Conservation (phyloP, 768 basidiomycete genomes). For the Infundibulicybe gibba region DNA sequence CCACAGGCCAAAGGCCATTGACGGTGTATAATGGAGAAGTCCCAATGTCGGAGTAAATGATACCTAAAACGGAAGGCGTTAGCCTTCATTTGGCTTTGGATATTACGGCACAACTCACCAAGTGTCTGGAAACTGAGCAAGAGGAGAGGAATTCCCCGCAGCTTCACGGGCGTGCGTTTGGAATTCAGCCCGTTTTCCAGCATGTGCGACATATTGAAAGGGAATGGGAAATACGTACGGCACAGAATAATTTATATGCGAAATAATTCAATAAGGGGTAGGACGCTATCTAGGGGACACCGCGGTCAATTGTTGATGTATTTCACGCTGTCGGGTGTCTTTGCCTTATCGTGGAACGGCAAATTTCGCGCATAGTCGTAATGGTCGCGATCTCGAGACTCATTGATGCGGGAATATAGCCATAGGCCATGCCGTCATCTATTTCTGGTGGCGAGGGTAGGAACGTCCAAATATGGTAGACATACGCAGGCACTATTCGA, state of each 20-base stretch:
- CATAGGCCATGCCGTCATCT: conserved; percentile 14
- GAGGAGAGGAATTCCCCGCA: conserved; percentile 8
- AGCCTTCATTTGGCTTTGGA: not conserved
- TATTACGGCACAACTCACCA: conserved; percentile 25
- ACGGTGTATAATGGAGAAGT: conserved; percentile 64
- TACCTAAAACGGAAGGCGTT: too few species aligned
- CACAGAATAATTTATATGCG: too few species aligned
- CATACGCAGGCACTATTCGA: too few species aligned
- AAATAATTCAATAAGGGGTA: too few species aligned
- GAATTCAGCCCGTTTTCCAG: not conserved
- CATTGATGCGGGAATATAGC: conserved; percentile 36
- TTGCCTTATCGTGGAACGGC: conserved; percentile 25
- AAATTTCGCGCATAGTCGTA: conserved; percentile 23
- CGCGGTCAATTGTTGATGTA: too few species aligned
- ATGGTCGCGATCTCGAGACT: not conserved
- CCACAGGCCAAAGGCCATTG: conserved; percentile 58
- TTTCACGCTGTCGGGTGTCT: not conserved
- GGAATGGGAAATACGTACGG: too few species aligned
- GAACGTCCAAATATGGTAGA: too few species aligned
- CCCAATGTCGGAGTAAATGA: conserved; percentile 25
- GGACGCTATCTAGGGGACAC: too few species aligned
- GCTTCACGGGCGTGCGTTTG: conserved; percentile 4
- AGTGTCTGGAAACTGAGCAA: conserved; percentile 6
- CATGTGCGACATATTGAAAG: too few species aligned
- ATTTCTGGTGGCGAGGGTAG: too few species aligned